A percentile compares a stretch with the other conserved stretches of the same genome.
Evolutionary conservation across 2,329 filamentous ascomycete species (phyloP).

Genomic region (Diaporthe capsici): DNA sequence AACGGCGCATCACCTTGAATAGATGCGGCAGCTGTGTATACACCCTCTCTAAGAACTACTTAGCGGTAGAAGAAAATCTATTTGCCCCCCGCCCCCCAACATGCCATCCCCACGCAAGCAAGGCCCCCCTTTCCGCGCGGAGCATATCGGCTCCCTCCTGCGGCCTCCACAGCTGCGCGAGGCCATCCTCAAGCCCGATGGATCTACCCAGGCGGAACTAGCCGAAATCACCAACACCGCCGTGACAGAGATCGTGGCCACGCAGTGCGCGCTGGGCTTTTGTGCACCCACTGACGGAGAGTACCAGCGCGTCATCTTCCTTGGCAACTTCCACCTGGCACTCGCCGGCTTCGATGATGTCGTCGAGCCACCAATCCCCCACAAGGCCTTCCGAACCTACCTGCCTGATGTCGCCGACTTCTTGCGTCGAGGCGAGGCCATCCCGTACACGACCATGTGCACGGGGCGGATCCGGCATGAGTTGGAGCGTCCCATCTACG

Average conservation of each 20-base stretch:
- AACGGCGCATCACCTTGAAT: too few relatives aligned
- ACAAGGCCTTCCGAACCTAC: conserved; percentile 17
- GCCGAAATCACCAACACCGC: not conserved
- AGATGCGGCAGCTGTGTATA: too few relatives aligned
- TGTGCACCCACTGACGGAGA: conserved; percentile 23
- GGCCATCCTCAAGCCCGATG: not conserved
- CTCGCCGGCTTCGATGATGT: conserved; percentile 27
- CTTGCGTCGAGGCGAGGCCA: conserved; percentile 12
- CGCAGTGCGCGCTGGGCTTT: not conserved
- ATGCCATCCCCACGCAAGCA: not conserved
- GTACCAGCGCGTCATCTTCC: conserved; percentile 35
- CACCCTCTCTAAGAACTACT: too few relatives aligned
- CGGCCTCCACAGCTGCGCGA: conserved; percentile 29
- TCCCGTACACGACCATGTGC: conserved; percentile 18
- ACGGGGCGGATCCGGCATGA: conserved; percentile 32
- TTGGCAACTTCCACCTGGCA: conserved; percentile 36
- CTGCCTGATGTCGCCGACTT: conserved; percentile 24
- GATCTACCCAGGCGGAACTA: conserved; percentile 14
- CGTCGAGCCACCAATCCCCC: conserved; percentile 25
- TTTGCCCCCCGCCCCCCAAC: not conserved
- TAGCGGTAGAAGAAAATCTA: too few relatives aligned
- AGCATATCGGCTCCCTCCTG: conserved; percentile 38
- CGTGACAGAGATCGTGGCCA: conserved; percentile 32
- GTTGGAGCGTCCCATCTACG: conserved; percentile 20
- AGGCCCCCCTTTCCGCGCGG: conserved; percentile 29